phyloP scores from a whole-genome alignment of 257 asterid species.

The Solanum virginianum region DNA sequence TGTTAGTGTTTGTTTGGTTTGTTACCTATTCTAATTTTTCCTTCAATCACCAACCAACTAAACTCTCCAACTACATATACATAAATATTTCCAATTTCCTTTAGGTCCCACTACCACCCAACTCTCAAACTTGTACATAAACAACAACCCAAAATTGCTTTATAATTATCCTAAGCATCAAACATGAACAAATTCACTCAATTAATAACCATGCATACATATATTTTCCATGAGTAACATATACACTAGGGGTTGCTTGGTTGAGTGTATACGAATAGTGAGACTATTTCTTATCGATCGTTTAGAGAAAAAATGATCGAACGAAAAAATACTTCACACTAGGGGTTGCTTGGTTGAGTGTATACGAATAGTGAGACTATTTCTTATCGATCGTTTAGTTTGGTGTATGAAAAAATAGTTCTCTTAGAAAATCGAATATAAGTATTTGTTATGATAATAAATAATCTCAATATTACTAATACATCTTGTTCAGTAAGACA shows the following conservation, averaged over 20 bases:
- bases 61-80: constrained; percentile 32
- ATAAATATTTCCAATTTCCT: constrained; percentile 18
- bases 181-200: background rate
- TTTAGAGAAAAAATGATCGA: too few species aligned
- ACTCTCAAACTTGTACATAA: constrained; percentile 44
- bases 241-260: background rate
- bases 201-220: constrained; percentile 17
- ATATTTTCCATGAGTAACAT: background rate
- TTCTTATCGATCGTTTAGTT: too few species aligned
- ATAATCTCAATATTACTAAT: background rate
- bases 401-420: too few species aligned
- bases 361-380: background rate
- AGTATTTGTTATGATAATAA: background rate
- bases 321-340: too few species aligned
- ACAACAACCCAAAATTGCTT: constrained; percentile 17
- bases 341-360: background rate
- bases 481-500: background rate
- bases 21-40: constrained; percentile 9
- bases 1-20: constrained; percentile 9
- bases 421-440: too few species aligned
- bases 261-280: background rate
- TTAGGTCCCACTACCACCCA: constrained; percentile 52
- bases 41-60: constrained; percentile 24
- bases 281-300: too few species aligned
- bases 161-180: constrained; percentile 26